These are phyloP conservation scores for Stygiomarasmius scandens DNA, from an alignment of 1,284 basidiomycete genomes.

Conservation along the genomic window DNA sequence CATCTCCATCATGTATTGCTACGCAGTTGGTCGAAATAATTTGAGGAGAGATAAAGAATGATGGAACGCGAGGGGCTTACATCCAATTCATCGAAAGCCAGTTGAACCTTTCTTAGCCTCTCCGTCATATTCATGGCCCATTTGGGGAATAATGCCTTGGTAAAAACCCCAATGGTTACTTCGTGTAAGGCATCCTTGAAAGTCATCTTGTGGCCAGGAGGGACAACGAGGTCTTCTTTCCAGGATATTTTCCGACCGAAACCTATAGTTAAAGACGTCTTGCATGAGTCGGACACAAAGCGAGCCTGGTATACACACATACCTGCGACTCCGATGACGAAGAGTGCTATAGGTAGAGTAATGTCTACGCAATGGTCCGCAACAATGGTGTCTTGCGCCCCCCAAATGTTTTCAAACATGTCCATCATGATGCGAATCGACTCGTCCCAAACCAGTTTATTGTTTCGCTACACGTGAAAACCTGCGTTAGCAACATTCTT, in stretches of 20 bases:
- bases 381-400: constrained; percentile 29
- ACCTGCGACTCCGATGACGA: constrained; percentile 59
- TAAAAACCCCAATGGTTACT: constrained; percentile 45
- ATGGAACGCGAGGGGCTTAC: too few relatives aligned
- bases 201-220: constrained; percentile 51
- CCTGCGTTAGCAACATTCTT: neutral
- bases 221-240: constrained; percentile 44
- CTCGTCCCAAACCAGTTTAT: constrained; percentile 60
- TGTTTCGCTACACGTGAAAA: constrained; percentile 43
- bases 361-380: constrained; percentile 40
- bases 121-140: constrained; percentile 47
- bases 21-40: too few relatives aligned
- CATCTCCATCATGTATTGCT: constrained; percentile 62
- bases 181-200: constrained; percentile 59
- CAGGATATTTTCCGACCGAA: constrained; percentile 58
- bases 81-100: constrained; percentile 52
- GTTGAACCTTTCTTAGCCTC: constrained; percentile 34
- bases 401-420: constrained; percentile 42
- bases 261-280: constrained; percentile 30
- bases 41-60: too few relatives aligned
- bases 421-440: constrained; percentile 46
- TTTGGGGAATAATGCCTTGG: constrained; percentile 47
- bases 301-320: constrained; percentile 4
- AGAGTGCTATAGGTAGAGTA: constrained; percentile 56
- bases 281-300: too few relatives aligned